Evolutionary conservation across 2,329 filamentous ascomycete genomes (phyloP).

Genomic region (Verticillium zaregamsianum): DNA sequence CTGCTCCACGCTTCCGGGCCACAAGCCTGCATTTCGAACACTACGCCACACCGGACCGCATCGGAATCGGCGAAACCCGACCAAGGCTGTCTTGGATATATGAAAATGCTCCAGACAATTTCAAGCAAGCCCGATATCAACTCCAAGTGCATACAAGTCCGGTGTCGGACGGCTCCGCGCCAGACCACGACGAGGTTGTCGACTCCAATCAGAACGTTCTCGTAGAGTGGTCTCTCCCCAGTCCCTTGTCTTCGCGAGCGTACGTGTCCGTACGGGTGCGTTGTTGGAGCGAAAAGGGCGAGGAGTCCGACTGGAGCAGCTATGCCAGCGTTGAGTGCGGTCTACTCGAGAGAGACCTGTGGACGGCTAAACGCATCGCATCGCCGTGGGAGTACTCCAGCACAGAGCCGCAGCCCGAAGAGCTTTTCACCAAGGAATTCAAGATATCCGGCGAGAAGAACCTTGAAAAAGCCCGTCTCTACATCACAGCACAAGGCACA

Average conservation of each 20-base stretch:
- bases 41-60: constrained; percentile 22
- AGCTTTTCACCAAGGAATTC: constrained; percentile 29
- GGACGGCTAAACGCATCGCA: not conserved
- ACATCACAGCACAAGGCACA: constrained; percentile 40
- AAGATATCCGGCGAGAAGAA: not conserved
- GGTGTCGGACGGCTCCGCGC: not conserved
- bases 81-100: constrained; percentile 44
- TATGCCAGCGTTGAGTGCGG: not conserved
- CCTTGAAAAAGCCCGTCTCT: constrained; percentile 30
- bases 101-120: constrained; percentile 28
- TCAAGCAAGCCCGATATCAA: constrained; percentile 37
- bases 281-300: not conserved
- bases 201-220: not conserved
- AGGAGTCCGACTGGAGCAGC: not conserved
- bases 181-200: not conserved
- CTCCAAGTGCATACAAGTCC: constrained; percentile 22
- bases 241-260: not conserved
- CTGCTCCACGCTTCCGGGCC: not conserved
- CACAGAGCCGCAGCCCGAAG: not conserved
- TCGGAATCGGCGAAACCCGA: constrained; percentile 37
- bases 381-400: not conserved
- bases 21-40: constrained; percentile 30
- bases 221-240: not conserved
- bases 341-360: not conserved
- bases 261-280: not conserved